Base-by-base conservation (phyloP, 495 filamentous ascomycete genomes). In the Penicillium alfredii region DNA sequence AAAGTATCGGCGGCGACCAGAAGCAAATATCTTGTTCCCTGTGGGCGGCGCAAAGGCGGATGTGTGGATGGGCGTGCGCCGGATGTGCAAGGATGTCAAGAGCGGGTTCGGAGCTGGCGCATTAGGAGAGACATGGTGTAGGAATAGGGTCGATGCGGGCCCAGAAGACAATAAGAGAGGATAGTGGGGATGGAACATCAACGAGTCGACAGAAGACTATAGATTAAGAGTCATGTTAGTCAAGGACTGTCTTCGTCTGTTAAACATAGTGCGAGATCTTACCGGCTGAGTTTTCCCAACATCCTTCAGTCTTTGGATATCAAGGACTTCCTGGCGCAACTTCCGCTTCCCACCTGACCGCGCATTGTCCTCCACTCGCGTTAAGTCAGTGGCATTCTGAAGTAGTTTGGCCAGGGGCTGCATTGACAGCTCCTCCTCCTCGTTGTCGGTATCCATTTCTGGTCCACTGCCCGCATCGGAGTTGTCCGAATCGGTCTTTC, bases 81-180 rank as follows among this genome's bases (percentile, higher is more conserved):
- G 75, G 45, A 97, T 77, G 59, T 96, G 87, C 18, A 95, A 73
- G 17, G 88, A 90, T 1, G 92, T 94, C 13, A 96, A 72, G 13
- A 86, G 74, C 4, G 92, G 92, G 59, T 96, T 90, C 14, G 85
- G 81, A 3, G 65, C 74, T 16, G 84, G 82, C 2, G 83, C 77
- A 6, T 80, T 75, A 10, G 87, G 78, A 12, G 79, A 79, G 48
- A 97, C 77, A 46, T 94, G 89, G 61, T 97, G 86, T 17, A 98
- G 71, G 57, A 80, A 88, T 40, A 97, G 71, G 9, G 88, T 82
- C 19, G 84, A 85, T 29, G 88, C 81, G 18, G 79, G 79, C 16
- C 88, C 89, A 20, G 88, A 86, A 34, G 88, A 92, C 44, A 98
- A 79, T 21, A 98, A 72, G 21, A 98, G 78, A 2, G 92, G 86